Evolutionary conservation across 805 yeast genomes (phyloP).

Genomic region (Cyberlindnera suaveolens): DNA sequence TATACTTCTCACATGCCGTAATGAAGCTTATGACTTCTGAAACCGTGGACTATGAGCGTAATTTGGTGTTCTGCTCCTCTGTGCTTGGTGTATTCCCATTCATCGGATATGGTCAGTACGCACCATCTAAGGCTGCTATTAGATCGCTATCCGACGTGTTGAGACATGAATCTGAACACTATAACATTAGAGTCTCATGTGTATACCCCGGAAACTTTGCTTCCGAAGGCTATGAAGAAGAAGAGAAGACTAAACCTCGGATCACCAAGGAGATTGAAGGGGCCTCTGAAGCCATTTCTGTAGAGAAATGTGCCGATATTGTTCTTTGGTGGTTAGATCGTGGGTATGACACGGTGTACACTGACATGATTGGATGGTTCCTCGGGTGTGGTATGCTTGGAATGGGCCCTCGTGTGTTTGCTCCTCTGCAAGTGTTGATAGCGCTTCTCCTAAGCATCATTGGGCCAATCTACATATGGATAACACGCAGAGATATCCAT

Average conservation of each 20-base stretch:
- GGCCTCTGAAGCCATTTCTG: constrained; percentile 61
- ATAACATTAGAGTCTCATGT: constrained; percentile 62
- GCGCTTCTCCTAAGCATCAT: constrained; percentile 45
- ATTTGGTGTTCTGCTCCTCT: constrained; percentile 63
- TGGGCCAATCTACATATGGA: constrained; percentile 48
- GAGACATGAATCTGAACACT: constrained; percentile 74
- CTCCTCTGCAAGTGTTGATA: constrained; percentile 43
- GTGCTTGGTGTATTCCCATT: constrained; percentile 80
- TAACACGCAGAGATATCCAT: constrained; percentile 46
- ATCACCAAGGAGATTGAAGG: constrained; percentile 86
- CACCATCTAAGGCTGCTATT: constrained; percentile 83
- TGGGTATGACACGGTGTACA: constrained; percentile 71
- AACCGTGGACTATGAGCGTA: constrained; percentile 29
- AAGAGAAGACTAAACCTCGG: constrained; percentile 77
- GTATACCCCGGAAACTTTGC: constrained; percentile 86
- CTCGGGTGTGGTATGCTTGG: constrained; percentile 65
- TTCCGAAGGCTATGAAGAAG: constrained; percentile 82
- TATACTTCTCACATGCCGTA: constrained; percentile 63
- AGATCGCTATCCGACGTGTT: constrained; percentile 68
- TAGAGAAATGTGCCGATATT: constrained; percentile 57
- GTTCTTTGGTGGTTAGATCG: constrained; percentile 48
- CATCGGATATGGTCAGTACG: constrained; percentile 87
- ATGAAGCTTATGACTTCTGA: constrained; percentile 32
- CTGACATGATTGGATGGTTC: constrained; percentile 84
- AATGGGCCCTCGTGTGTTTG: constrained; percentile 56